These are phyloP conservation scores for Cercophora scortea DNA, from an alignment of 495 filamentous ascomycete species.

Conservation along the genomic window DNA sequence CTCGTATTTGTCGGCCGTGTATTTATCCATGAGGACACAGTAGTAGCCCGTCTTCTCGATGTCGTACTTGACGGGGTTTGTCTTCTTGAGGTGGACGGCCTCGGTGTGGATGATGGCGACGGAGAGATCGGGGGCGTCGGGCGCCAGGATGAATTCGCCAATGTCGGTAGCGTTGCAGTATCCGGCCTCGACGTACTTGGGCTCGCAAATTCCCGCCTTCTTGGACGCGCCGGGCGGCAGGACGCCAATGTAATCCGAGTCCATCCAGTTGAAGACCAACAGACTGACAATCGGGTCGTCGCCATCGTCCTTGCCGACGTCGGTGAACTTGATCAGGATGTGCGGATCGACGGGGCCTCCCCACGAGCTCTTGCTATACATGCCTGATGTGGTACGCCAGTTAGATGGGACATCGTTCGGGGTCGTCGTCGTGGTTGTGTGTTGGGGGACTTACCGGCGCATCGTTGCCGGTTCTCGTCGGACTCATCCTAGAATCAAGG, in stretches of 20 bases:
- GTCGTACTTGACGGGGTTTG: conserved; percentile 65
- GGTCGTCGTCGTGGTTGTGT: neutral
- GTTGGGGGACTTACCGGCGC: conserved; percentile 44
- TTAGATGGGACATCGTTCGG: conserved; percentile 4
- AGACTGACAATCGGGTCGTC: conserved; percentile 75
- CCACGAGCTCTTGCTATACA: conserved; percentile 91
- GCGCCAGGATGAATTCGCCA: conserved; percentile 76
- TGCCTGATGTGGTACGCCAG: conserved; percentile 43
- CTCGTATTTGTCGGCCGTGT: conserved; percentile 55
- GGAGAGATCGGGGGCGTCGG: conserved; percentile 62
- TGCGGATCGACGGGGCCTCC: conserved; percentile 82
- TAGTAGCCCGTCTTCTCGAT: conserved; percentile 91
- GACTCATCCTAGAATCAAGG: conserved; percentile 53
- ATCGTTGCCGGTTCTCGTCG: conserved; percentile 73
- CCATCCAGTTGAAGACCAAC: conserved; percentile 90
- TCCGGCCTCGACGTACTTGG: conserved; percentile 53
- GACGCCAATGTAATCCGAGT: conserved; percentile 72
- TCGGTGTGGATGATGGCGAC: conserved; percentile 64
- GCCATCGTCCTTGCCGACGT: conserved; percentile 42
- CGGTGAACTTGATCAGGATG: conserved; percentile 76
- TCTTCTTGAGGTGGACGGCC: conserved; percentile 74
- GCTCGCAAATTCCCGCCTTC: conserved; percentile 71
- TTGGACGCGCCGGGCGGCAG: conserved; percentile 25
- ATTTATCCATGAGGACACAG: conserved; percentile 75
- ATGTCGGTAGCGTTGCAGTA: conserved; percentile 66